Evolutionary conservation across 305 asterid species (phyloP).

Genomic region (Solanum hybrid): DNA sequence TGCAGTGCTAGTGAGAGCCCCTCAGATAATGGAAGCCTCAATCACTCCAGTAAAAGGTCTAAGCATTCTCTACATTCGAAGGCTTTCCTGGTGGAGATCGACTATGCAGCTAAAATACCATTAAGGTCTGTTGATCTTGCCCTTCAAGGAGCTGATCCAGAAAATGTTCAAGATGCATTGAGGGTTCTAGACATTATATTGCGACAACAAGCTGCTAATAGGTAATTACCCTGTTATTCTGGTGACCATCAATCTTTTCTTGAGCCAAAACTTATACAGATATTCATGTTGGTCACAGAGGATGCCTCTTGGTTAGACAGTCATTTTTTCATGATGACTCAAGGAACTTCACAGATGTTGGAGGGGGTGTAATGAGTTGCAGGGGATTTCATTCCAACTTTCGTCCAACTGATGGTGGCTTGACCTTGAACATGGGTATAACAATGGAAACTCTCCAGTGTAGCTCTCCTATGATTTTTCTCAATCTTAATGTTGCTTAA

Average conservation of each 20-base stretch:
- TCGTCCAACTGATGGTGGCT: slow-evolving; percentile 66
- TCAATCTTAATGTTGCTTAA: slow-evolving; percentile 7
- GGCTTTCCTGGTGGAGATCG: slow-evolving; percentile 54
- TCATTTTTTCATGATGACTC: slow-evolving; percentile 82
- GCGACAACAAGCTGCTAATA: slow-evolving; percentile 82
- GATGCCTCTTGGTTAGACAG: slow-evolving; percentile 82
- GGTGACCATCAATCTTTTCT: neutral
- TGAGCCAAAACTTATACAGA: slow-evolving; percentile 7
- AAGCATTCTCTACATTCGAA: slow-evolving; percentile 43
- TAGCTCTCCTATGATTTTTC: neutral
- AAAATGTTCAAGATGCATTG: slow-evolving; percentile 52
- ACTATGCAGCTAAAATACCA: slow-evolving; percentile 65
- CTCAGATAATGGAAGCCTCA: slow-evolving; percentile 27
- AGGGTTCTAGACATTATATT: slow-evolving; percentile 70
- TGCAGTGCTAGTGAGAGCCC: slow-evolving; percentile 27
- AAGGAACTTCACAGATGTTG: slow-evolving; percentile 66
- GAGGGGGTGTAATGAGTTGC: slow-evolving; percentile 70
- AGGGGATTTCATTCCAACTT: slow-evolving; percentile 84
- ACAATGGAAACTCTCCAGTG: neutral
- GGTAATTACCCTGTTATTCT: slow-evolving; percentile 26
- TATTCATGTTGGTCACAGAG: slow-evolving; percentile 33
- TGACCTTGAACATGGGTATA: slow-evolving; percentile 84
- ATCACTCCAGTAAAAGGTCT: slow-evolving; percentile 49
- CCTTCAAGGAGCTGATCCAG: slow-evolving; percentile 61
- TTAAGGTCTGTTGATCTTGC: slow-evolving; percentile 44